These are phyloP conservation scores for Chlamydomonas eustigma DNA, from an alignment of 139 green algal genomes.

Conservation along the genomic window DNA sequence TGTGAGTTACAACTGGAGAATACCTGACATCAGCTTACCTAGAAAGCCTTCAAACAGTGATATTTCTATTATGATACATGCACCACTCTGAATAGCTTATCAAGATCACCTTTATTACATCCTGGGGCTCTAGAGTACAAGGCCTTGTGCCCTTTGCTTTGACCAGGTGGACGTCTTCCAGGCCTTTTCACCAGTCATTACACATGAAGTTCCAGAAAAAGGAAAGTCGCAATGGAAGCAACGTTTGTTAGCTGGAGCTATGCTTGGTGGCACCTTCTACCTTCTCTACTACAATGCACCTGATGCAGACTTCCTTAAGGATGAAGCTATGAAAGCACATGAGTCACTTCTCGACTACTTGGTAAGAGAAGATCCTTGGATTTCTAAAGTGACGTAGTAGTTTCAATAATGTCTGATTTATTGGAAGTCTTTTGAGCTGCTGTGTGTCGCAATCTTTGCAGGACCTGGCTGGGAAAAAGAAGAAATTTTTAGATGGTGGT, in stretches of 20 bases:
- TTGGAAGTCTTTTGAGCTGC: neutral
- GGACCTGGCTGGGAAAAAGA: conserved; percentile 2
- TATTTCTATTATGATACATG: too few relatives aligned
- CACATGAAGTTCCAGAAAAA: conserved; percentile 26
- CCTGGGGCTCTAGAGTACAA: neutral
- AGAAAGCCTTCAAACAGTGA: too few relatives aligned
- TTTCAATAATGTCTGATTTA: neutral
- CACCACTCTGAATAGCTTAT: too few relatives aligned
- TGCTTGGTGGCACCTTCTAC: conserved; percentile 19
- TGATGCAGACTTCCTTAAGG: conserved; percentile 15
- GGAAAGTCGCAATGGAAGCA: conserved; percentile 20
- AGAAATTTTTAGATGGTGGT: conserved; percentile 8
- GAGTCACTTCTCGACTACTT: conserved; percentile 8
- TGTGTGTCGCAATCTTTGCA: neutral
- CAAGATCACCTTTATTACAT: neutral
- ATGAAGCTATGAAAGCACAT: conserved; percentile 10
- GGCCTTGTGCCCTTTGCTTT: neutral
- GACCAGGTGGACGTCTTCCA: conserved; percentile 44
- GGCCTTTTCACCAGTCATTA: conserved; percentile 45
- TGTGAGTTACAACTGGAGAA: conserved; percentile 38
- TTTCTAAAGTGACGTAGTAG: neutral
- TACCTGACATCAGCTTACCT: neutral
- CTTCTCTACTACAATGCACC: conserved; percentile 40
- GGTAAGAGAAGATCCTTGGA: neutral
- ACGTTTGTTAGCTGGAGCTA: conserved; percentile 5